phyloP scores from a whole-genome alignment of 2,329 filamentous ascomycete species.

The Nothomitra cinnamomea region DNA sequence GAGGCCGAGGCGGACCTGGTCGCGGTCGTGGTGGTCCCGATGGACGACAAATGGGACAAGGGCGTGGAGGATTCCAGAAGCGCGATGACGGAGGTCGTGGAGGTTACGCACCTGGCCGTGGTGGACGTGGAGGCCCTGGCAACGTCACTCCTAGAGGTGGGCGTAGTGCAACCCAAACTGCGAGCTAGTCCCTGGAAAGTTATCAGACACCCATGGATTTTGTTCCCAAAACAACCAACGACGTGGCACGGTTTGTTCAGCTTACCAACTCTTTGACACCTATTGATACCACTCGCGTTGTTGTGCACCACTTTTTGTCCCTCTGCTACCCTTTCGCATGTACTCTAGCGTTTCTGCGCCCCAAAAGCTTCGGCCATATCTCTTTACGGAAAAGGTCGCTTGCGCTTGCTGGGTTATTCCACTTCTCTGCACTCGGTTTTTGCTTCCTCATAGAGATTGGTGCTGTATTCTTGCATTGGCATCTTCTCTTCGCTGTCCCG shows the following conservation, averaged over 20 bases:
- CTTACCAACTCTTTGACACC: not conserved
- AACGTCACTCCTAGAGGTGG: slow-evolving; percentile 26
- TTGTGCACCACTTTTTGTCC: not conserved
- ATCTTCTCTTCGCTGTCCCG: not conserved
- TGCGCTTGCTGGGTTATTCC: not conserved
- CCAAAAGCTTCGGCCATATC: not conserved
- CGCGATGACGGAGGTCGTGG: slow-evolving; percentile 45
- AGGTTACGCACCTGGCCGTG: slow-evolving; percentile 34
- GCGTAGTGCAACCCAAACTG: slow-evolving; percentile 38
- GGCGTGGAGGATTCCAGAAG: slow-evolving; percentile 52
- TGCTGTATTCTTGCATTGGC: not conserved
- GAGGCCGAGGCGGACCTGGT: slow-evolving; percentile 43
- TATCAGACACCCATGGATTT: too few relatives aligned
- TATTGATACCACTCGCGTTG: not conserved
- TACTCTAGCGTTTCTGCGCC: not conserved
- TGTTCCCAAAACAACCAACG: not conserved
- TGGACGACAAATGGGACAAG: slow-evolving; percentile 42
- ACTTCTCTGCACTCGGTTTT: not conserved
- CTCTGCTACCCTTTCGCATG: not conserved
- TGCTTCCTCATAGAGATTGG: slow-evolving; percentile 3
- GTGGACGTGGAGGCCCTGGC: slow-evolving; percentile 16
- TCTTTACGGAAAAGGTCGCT: not conserved
- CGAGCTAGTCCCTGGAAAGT: not conserved
- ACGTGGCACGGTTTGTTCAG: not conserved
- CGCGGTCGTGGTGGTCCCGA: slow-evolving; percentile 53